Percentiles rank a stretch among this genome's conserved stretches.
Evolutionary conservation across 176 grass and related monocot species (phyloP).

Genomic region (Areca catechu): DNA sequence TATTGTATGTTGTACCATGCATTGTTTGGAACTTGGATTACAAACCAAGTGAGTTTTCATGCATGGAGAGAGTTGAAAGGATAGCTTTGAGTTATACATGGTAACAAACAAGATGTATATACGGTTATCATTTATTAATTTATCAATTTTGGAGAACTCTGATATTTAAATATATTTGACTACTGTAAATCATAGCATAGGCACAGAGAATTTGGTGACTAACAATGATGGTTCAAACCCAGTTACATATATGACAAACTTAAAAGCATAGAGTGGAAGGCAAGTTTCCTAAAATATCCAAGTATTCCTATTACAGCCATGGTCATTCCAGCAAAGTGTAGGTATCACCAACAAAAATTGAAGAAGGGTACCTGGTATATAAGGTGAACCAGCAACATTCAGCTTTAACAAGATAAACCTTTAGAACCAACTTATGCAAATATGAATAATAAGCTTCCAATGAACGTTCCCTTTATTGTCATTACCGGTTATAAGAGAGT

Average conservation of each 20-base stretch:
- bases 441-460: no score
- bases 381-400: background rate
- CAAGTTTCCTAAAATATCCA: conserved; percentile 90
- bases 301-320: conserved; percentile 90
- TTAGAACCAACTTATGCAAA: no score
- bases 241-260: background rate
- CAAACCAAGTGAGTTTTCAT: no score
- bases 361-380: conserved; percentile 80
- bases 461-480: background rate
- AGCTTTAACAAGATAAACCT: background rate
- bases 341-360: conserved; percentile 97
- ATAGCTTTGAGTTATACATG: no score
- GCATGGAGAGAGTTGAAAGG: no score
- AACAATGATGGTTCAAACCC: background rate
- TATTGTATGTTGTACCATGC: no score
- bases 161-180: no score
- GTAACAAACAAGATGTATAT: no score
- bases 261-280: background rate
- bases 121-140: no score
- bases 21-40: no score
- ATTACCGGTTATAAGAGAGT: conserved; percentile 90
- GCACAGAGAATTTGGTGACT: background rate
- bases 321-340: conserved; percentile 99
- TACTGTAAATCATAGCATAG: background rate
- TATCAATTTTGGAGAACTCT: no score